These are phyloP conservation scores for Gossypioides kirkii DNA, from an alignment of 345 rosid genomes.

Conservation along the genomic window DNA sequence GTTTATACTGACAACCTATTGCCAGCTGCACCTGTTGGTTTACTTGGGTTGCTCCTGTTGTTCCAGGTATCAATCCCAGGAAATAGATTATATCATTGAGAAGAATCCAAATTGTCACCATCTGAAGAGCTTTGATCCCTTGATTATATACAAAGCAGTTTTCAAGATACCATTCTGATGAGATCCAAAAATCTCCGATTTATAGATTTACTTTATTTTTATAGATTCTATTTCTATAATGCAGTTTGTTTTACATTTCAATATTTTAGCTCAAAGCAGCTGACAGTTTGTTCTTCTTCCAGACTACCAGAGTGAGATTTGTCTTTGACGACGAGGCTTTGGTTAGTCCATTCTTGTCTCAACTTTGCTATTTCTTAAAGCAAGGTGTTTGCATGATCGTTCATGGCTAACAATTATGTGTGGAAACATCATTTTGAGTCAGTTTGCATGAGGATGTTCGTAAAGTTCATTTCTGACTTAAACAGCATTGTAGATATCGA, in stretches of 20 bases:
- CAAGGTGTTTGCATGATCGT: neutral
- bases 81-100: neutral
- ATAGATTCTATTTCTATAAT: neutral
- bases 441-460: neutral
- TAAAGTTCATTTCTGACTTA: neutral
- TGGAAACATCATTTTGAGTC: neutral
- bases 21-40: slow-evolving; percentile 63
- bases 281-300: slow-evolving; percentile 25
- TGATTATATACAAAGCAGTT: neutral
- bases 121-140: slow-evolving; percentile 2
- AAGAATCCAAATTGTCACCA: neutral
- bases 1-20: slow-evolving; percentile 54
- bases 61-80: slow-evolving; percentile 46
- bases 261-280: slow-evolving; percentile 7
- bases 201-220: neutral
- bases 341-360: slow-evolving; percentile 35
- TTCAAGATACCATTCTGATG: neutral
- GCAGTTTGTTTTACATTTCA: neutral
- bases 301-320: slow-evolving; percentile 73
- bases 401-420: neutral
- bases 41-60: slow-evolving; percentile 62
- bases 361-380: neutral
- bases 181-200: neutral
- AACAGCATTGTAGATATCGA: neutral
- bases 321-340: slow-evolving; percentile 63